phyloP scores from a whole-genome alignment of 1,284 basidiomycete genomes.

The Bjerkandera adusta region DNA sequence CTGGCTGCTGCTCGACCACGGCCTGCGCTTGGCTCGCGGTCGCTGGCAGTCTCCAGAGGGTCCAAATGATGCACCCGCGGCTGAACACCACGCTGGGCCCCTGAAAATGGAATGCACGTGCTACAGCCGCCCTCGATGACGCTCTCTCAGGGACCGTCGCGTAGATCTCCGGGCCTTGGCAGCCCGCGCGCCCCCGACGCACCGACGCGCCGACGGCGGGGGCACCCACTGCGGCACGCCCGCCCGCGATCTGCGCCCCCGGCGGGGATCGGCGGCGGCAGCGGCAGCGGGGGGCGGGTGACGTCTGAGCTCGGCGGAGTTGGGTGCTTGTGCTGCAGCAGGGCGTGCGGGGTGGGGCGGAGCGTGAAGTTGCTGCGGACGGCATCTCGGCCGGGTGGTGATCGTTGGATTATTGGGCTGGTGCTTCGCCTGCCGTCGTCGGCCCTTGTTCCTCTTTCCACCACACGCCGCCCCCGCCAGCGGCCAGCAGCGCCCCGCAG shows the following conservation, averaged over 20 bases:
- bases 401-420: conserved; percentile 4
- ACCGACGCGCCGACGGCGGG: neutral
- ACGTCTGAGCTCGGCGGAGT: neutral
- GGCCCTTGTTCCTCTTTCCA: conserved; percentile 10
- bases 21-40: neutral
- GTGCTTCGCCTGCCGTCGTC: conserved; percentile 8
- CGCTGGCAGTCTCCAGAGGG: conserved; percentile 9
- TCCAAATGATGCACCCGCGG: neutral
- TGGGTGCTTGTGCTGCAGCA: neutral
- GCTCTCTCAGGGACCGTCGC: conserved; percentile 8
- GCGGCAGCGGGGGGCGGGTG: neutral
- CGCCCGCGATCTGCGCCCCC: too few species aligned
- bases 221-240: too few species aligned
- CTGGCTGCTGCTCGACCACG: neutral
- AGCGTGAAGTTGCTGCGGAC: neutral
- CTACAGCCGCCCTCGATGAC: conserved; percentile 5
- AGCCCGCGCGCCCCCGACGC: neutral
- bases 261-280: neutral
- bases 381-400: conserved; percentile 6
- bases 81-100: conserved; percentile 6
- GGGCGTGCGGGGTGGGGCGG: conserved; percentile 1
- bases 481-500: neutral
- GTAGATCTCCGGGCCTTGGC: conserved; percentile 4
- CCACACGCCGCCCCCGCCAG: neutral
- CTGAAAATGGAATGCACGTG: conserved; percentile 14